These are phyloP conservation scores for Phialemonium atrogriseum DNA, from an alignment of 2,329 filamentous ascomycete genomes.

Conservation along the genomic window DNA sequence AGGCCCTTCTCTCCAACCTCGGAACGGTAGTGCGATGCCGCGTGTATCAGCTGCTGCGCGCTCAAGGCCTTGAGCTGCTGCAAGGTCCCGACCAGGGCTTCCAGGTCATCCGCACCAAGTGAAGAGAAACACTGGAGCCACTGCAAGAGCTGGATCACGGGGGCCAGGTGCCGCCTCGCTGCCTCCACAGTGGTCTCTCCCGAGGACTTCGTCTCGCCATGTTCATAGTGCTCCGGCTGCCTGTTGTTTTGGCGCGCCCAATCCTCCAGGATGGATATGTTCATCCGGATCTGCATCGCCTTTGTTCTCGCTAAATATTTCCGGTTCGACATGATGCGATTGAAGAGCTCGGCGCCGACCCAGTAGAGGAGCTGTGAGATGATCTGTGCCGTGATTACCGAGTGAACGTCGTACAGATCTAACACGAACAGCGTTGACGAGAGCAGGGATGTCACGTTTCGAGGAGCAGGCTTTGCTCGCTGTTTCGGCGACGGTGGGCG, in stretches of 20 bases:
- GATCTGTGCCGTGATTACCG: slow-evolving; percentile 88
- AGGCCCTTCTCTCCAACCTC: slow-evolving; percentile 93
- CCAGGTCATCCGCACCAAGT: slow-evolving; percentile 73
- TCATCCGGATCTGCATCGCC: slow-evolving; percentile 99
- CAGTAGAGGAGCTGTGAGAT: slow-evolving; percentile 91
- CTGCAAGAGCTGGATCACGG: slow-evolving; percentile 87
- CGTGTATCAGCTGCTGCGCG: slow-evolving; percentile 82
- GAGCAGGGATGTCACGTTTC: slow-evolving; percentile 90
- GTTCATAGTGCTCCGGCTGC: slow-evolving; percentile 90
- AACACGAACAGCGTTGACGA: slow-evolving; percentile 95
- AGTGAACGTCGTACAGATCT: slow-evolving; percentile 98
- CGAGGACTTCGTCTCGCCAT: slow-evolving; percentile 74
- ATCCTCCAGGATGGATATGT: slow-evolving; percentile 88
- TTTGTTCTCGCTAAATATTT: slow-evolving; percentile 94
- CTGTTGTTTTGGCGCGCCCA: slow-evolving; percentile 93
- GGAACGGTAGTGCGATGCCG: slow-evolving; percentile 84
- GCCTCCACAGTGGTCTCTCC: slow-evolving; percentile 85
- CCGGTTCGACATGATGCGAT: slow-evolving; percentile 92
- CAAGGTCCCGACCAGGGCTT: slow-evolving; percentile 79
- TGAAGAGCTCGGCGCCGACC: slow-evolving; percentile 94
- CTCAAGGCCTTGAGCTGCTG: slow-evolving; percentile 81
- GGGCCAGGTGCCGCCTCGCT: slow-evolving; percentile 74
- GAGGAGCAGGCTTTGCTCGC: slow-evolving; percentile 81
- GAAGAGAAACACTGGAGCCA: slow-evolving; percentile 98
- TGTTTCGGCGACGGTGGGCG: slow-evolving; percentile 90